phyloP scores from a whole-genome alignment of 192 early-diverging fungal species.

The Coemansia asiatica region DNA sequence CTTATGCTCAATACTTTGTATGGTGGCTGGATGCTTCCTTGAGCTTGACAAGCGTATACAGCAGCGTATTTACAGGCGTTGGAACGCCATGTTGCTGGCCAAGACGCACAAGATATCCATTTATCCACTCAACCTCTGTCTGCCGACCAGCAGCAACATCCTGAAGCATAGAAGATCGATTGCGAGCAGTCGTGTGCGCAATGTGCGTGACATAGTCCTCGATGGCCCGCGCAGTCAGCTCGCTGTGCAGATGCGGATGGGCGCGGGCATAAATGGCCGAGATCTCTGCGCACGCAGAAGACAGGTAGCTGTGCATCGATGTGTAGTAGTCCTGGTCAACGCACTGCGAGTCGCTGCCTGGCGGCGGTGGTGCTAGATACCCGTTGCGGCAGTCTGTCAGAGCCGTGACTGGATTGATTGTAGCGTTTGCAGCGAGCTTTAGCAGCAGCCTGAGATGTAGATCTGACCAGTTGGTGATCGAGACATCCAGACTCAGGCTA shows the following conservation, averaged over 20 bases:
- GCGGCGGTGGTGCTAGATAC: slow-evolving; percentile 34
- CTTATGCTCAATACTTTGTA: slow-evolving; percentile 1
- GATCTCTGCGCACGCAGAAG: slow-evolving; percentile 35
- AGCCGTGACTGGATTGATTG: slow-evolving; percentile 67
- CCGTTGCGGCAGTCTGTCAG: slow-evolving; percentile 61
- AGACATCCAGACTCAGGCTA: slow-evolving; percentile 26
- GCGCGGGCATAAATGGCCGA: slow-evolving; percentile 41
- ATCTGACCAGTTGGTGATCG: slow-evolving; percentile 44
- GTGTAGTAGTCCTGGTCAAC: slow-evolving; percentile 11
- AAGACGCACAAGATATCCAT: slow-evolving; percentile 57
- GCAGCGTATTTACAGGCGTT: slow-evolving; percentile 41
- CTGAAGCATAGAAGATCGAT: slow-evolving; percentile 59
- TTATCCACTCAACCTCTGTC: slow-evolving; percentile 61
- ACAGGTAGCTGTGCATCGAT: slow-evolving; percentile 20
- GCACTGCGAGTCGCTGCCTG: slow-evolving; percentile 5
- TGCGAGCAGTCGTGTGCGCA: slow-evolving; percentile 44
- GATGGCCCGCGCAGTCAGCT: slow-evolving; percentile 32
- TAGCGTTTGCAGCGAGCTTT: slow-evolving; percentile 67
- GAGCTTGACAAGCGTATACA: slow-evolving; percentile 44
- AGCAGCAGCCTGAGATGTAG: slow-evolving; percentile 54
- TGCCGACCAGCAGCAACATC: slow-evolving; percentile 41
- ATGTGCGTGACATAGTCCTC: slow-evolving; percentile 43
- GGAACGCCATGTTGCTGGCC: slow-evolving; percentile 54
- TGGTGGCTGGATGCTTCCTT: slow-evolving; percentile 23
- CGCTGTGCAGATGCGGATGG: slow-evolving; percentile 38